These are phyloP conservation scores for Fonsecaea multimorphosa DNA, from an alignment of 2,329 filamentous ascomycete species.

Conservation along the genomic window DNA sequence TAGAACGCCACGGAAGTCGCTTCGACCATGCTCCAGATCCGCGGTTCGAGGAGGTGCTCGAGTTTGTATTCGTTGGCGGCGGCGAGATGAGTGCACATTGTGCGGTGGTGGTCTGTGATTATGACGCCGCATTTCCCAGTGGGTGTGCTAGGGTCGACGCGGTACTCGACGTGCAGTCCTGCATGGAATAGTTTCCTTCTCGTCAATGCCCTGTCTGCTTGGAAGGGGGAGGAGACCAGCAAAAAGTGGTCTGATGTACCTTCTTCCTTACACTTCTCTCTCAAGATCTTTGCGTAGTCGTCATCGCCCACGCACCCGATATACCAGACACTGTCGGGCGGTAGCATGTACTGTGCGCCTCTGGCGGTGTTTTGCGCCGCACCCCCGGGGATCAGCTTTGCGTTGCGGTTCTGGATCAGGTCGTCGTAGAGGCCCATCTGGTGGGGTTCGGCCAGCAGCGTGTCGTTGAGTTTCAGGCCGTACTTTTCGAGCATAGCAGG, in stretches of 20 bases:
- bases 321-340: conserved; percentile 87
- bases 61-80: conserved; percentile 97
- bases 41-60: conserved; percentile 86
- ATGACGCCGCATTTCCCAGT: conserved; percentile 95
- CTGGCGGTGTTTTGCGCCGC: conserved; percentile 97
- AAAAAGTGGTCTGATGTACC: conserved; percentile 61
- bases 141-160: conserved; percentile 79
- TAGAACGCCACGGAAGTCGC: conserved; percentile 81
- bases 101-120: conserved; percentile 95
- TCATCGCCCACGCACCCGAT: conserved; percentile 93
- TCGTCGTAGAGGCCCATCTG: conserved; percentile 92
- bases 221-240: not conserved
- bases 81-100: conserved; percentile 91
- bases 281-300: conserved; percentile 90
- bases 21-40: conserved; percentile 92
- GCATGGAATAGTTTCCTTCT: not conserved
- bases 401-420: conserved; percentile 86
- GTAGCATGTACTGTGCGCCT: conserved; percentile 90
- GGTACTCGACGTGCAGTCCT: conserved; percentile 79
- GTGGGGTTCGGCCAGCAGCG: conserved; percentile 74
- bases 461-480: conserved; percentile 91
- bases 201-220: conserved; percentile 7
- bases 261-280: conserved; percentile 82
- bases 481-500: conserved; percentile 90
- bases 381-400: conserved; percentile 93